Conservation (phyloP, 441 rosid genomes). For the Erodium trifolium region DNA sequence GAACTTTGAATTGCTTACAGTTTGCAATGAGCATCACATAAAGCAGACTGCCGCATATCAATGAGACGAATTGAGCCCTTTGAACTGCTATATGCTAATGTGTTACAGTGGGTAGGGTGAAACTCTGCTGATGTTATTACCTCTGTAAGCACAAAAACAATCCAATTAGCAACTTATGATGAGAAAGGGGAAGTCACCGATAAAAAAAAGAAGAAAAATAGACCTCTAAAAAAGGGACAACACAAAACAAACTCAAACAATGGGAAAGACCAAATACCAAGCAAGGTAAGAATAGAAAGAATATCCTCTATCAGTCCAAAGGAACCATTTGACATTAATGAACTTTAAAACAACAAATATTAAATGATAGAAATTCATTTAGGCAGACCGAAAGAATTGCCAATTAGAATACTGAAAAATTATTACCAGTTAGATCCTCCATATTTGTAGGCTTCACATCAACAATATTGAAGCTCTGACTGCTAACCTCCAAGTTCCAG, state of each 20-base stretch:
- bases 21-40: constrained; percentile 62
- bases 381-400: neutral
- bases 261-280: neutral
- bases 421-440: constrained; percentile 91
- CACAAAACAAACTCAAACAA: neutral
- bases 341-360: neutral
- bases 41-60: constrained; percentile 92
- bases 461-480: constrained; percentile 88
- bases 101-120: constrained; percentile 86
- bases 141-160: constrained; percentile 49
- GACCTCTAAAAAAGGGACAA: neutral
- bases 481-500: constrained; percentile 95
- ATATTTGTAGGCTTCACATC: constrained; percentile 95
- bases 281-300: too few species aligned
- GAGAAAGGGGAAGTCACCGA: neutral
- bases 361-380: neutral
- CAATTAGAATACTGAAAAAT: neutral
- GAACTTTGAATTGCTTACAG: constrained; percentile 32
- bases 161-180: neutral
- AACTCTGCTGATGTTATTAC: constrained; percentile 97
- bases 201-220: too few species aligned
- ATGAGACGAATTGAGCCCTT: constrained; percentile 91
- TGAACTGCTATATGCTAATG: constrained; percentile 88
- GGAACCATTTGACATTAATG: neutral
- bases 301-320: too few species aligned